Evolutionary conservation across 768 basidiomycete genomes (phyloP), one percentile per base, ranked within the genome.

Genomic region (Coprinopsis sp.): DNA sequence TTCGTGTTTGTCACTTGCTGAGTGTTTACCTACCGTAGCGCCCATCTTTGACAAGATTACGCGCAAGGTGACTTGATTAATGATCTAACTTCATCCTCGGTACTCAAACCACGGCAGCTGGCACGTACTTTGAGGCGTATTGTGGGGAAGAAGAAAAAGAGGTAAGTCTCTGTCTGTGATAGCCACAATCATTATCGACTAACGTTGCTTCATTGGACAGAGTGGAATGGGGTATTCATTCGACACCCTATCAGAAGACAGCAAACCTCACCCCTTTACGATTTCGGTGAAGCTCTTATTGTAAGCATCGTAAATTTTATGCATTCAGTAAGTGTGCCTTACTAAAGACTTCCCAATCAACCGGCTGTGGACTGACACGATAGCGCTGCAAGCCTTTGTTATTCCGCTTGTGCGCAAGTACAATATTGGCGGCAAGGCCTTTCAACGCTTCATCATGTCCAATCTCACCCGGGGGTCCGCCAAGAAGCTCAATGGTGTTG

Each of bases 221-320:
- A 69, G 68, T n/a, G 74, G 76, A 3, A 61, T 78, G 23, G 72
- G 71, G 6, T 61, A 64, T 37, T 69, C 68, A n/a, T 73, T 74
- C 33, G 71, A 74, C 49, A 44, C 64, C 0, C 60, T 77, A 3
- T 54, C 49, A 11, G 64, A 65, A 27, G 64, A 67, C 30, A 37
- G 51, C 10, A 40, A 47, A 4, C 46, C 51, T 1, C 66, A 64
- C 54, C 66, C 57, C 28, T 73, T 66, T 42, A 55, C 51, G 28
- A 44, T 37, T n/a, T 58, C 68, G 5, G 54, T 65, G 33, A 67
- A 67, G 43, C 44, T 55, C 12, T 54, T 70, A 22, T 41, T 58
- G 70, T 70, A 45, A 12, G 66, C 57, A n/a, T 33, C 28, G n/a
- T n/a, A n/a, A n/a, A 18, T 10, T 37, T 14, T 16, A 22, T 12